Evolutionary conservation across 1,284 basidiomycete species (phyloP).

Genomic region (Malassezia cuniculi): DNA sequence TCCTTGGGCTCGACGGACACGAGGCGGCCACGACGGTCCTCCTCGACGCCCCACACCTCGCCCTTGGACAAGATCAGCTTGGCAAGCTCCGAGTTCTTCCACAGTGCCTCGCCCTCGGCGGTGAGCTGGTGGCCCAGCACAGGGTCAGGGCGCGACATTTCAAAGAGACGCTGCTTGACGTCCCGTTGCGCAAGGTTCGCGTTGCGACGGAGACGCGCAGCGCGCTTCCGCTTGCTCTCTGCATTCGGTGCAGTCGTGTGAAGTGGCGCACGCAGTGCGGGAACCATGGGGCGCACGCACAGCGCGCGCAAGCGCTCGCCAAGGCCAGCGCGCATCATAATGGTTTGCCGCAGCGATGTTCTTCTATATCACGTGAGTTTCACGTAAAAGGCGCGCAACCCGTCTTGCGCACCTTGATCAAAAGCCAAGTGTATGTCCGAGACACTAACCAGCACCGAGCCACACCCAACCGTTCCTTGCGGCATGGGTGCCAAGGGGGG

Average conservation of each 20-base stretch:
- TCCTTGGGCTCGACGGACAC: slow-evolving; percentile 15
- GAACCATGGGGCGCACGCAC: slow-evolving; percentile 1
- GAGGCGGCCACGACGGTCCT: slow-evolving; percentile 36
- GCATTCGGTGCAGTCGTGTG: slow-evolving; percentile 17
- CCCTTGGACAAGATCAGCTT: slow-evolving; percentile 31
- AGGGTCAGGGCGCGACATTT: slow-evolving; percentile 53
- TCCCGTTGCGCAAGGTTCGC: slow-evolving; percentile 40
- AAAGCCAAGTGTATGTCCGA: slow-evolving; percentile 35
- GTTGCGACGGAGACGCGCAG: slow-evolving; percentile 32
- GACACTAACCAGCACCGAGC: slow-evolving; percentile 25
- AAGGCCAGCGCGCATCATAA: slow-evolving; percentile 13
- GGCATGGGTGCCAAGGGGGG: slow-evolving; percentile 15
- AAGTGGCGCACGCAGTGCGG: slow-evolving; percentile 10
- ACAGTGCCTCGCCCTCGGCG: slow-evolving; percentile 31
- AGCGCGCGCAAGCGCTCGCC: not conserved
- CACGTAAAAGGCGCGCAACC: not conserved
- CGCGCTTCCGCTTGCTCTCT: slow-evolving; percentile 27
- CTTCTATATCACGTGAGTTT: slow-evolving; percentile 1
- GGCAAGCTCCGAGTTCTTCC: slow-evolving; percentile 29
- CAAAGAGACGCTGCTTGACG: slow-evolving; percentile 38
- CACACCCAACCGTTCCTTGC: slow-evolving; percentile 23
- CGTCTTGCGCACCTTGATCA: slow-evolving; percentile 25
- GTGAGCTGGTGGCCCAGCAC: slow-evolving; percentile 56
- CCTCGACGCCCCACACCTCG: slow-evolving; percentile 34
- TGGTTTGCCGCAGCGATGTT: not conserved